Base-by-base conservation (phyloP, 2,329 filamentous ascomycete genomes). In the Fusarium veterinarium region DNA sequence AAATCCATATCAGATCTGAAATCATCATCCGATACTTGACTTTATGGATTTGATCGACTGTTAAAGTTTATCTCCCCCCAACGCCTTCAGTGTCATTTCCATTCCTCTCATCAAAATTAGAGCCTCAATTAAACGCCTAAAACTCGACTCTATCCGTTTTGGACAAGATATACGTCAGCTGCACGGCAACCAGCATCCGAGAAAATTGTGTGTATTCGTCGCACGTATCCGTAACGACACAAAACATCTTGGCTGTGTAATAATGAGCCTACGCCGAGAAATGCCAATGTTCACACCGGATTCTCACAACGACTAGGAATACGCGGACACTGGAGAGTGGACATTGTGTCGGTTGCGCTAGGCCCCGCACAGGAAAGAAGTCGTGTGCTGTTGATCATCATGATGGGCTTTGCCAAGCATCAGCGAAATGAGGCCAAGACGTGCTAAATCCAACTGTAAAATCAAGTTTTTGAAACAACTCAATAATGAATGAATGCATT, bases 401-500 rank as follows among this genome's bases (percentile, higher is more conserved):
- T n/a, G 20, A 44, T 67, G 59, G 44, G 44, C 10, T n/a, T 45
- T 60, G 60, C 70, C 65, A 65, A 71, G 66, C 38, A 51, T 46
- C 44, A 49, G 25, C 35, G 61, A 73, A 69, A 73, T 73, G 61
- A 71, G 55, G 70, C 70, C 70, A 72, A 72, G 70, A 49, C 60
- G 28, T 45, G 51, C 16, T 44, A 40, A 28, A 20, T 52, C 44
- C 38, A 49, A 60, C 31, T 68, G 37, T 23, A 68, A 56, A 53
- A 53, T 30, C 64, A 67, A 56, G 65, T 67, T 67, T 40, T 28
- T 1, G 25, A 19, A n/a, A n/a, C 35, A 28, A 12, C 20, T 40
- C 35, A 8, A 37, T 13, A 25, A 25, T 25, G 25, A 25, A 25
- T 25, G 25, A 53, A 52, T 38, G 23, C 19, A 30, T 30, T 53